Base-by-base conservation (phyloP, 1,284 basidiomycete species). In the Microbotryum saponariae region DNA sequence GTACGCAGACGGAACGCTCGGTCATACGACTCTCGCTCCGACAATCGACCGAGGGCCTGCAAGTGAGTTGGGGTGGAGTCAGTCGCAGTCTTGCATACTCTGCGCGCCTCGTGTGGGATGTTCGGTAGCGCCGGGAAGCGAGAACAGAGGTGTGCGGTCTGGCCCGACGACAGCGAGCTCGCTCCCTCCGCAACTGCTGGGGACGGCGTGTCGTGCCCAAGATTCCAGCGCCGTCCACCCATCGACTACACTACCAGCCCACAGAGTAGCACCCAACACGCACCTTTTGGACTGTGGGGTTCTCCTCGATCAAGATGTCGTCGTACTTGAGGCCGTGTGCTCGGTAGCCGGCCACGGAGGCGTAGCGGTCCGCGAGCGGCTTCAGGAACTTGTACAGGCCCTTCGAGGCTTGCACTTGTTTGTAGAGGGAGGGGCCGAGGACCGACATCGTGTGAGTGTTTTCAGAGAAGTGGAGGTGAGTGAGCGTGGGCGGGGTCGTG, bases 241-340 rank as follows among this genome's bases (percentile, higher is more conserved):
- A 42, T 42, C 37, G 37, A 18, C 16, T 18, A 12, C 14, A 18
- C 16, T 18, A 12, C 14, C 37, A 16, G 12, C 37, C 37, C 37
- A 6, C 37, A 18, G 37, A 42, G 37, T 10, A 42, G 16, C 37
- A 31, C 8, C 31, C 31, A 42, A 42, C 37, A 71, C 76, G 53
- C 73, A 91, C 93, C 82, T 88, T 85, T 77, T 96, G 87, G 44
- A 96, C 89, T 67, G 86, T 83, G 23, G 80, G 79, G 64, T 85
- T 83, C 79, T 97, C 94, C 78, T 97, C 92, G 63, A 88, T 79
- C 68, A 97, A 79, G 72, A 98, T 83, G 82, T 98, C 94, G 76
- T 98, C 94, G 78, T 96, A 96, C 74, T 84, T 86, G 77, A 97
- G 84, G 71, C 94, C 94, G 76, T 90, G 82, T 76, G 87, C 82